A percentile compares a stretch with the other conserved stretches of the same genome.
These are phyloP conservation scores for barrel medic (Medicago truncatula) DNA, from an alignment of 306 rosid species.

Conservation along the genomic window MtrunA17r5.0-ANR NC_053046.1:33828001-33828500, in stretches of 20 bases:
- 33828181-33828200: neutral
- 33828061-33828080: neutral
- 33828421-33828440: too few relatives aligned
- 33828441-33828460: too few relatives aligned
- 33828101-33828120: neutral
- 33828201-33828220: too few relatives aligned
- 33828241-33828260: neutral
- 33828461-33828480: too few relatives aligned
- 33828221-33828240: neutral
- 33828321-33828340: neutral
- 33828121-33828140: neutral
- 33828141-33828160: neutral
- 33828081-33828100: neutral
- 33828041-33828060: neutral
- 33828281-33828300: neutral
- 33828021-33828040: neutral
- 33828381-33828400: neutral
- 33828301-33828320: slow-evolving; percentile 9
- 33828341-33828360: neutral
- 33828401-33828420: too few relatives aligned
- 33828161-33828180: neutral
- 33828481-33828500: too few relatives aligned
- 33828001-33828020: neutral
- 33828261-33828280: neutral
- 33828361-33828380: neutral